Conservation (phyloP, 176 grass and related monocot genomes). For the Oryza nivara region DNA sequence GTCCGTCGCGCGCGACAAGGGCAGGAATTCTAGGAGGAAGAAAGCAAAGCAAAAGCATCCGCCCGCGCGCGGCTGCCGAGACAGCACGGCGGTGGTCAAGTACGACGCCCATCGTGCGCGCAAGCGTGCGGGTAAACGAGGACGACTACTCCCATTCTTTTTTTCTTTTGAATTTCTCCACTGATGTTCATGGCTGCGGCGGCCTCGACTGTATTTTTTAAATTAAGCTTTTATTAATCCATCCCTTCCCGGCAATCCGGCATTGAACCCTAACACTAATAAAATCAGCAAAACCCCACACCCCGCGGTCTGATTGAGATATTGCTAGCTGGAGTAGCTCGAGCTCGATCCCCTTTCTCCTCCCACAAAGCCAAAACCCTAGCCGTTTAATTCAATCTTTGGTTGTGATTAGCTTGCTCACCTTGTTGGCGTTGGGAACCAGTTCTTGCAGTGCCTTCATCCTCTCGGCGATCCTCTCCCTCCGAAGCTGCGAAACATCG, state of each 20-base stretch:
- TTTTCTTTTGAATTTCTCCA: background rate
- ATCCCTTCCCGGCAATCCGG: constrained; percentile 24
- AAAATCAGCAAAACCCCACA: background rate
- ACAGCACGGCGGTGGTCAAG: constrained; percentile 47
- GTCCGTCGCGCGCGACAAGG: constrained; percentile 29
- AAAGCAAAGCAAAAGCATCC: constrained; percentile 24
- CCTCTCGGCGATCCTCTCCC: constrained; percentile 97
- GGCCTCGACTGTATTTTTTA: background rate
- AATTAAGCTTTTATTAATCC: constrained; percentile 22
- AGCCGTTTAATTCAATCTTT: constrained; percentile 6
- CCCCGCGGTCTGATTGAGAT: background rate
- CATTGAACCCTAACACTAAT: constrained; percentile 19
- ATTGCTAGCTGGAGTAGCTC: background rate
- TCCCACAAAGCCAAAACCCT: constrained; percentile 47
- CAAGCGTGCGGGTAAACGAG: constrained; percentile 39
- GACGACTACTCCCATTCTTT: background rate
- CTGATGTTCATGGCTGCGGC: constrained; percentile 13
- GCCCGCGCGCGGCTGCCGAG: constrained; percentile 49
- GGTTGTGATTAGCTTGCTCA: background rate
- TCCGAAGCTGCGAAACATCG: constrained; percentile 67
- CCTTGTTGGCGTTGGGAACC: constrained; percentile 96
- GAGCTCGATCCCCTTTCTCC: background rate
- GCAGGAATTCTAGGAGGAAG: constrained; percentile 43
- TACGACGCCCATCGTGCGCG: constrained; percentile 32
- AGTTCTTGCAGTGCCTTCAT: constrained; percentile 96